Conservation (phyloP, 2,329 filamentous ascomycete species). For the Phaeosphaeriaceae sp. region DNA sequence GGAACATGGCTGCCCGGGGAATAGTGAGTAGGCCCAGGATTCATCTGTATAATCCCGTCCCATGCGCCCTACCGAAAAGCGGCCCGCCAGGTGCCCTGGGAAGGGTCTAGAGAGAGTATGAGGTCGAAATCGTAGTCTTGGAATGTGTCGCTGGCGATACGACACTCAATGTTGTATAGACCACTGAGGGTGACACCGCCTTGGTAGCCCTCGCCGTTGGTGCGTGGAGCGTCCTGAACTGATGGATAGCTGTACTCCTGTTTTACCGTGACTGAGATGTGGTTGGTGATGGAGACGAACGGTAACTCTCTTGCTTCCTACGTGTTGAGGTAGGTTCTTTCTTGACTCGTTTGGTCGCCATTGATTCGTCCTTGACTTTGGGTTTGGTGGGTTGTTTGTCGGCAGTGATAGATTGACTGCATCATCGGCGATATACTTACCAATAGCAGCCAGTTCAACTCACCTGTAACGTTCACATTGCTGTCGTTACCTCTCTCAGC, state of each 20-base stretch:
- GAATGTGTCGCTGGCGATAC: conserved; percentile 16
- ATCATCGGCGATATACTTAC: neutral
- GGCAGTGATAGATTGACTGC: conserved; percentile 12
- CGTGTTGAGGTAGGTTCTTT: neutral
- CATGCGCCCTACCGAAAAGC: conserved; percentile 54
- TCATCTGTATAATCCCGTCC: conserved; percentile 53
- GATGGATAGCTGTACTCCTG: conserved; percentile 2
- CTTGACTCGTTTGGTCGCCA: conserved; percentile 6
- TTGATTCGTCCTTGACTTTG: conserved; percentile 2
- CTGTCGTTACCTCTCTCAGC: neutral
- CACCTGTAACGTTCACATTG: conserved; percentile 23
- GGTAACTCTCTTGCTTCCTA: conserved; percentile 1
- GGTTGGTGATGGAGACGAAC: conserved; percentile 8
- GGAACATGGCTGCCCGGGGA: conserved; percentile 6
- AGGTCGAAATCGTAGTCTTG: conserved; percentile 47
- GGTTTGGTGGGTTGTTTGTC: neutral
- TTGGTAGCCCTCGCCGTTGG: conserved; percentile 2
- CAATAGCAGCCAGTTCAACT: neutral
- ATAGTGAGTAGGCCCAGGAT: conserved; percentile 20
- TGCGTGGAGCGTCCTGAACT: conserved; percentile 1
- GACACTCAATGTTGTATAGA: conserved; percentile 50
- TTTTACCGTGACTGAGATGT: conserved; percentile 14
- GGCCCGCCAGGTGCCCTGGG: conserved; percentile 54
- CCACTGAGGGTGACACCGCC: conserved; percentile 49
- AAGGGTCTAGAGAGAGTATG: conserved; percentile 25